Evolutionary conservation across 2,329 filamentous ascomycete genomes (phyloP), one percentile per base, ranked within the genome.

Genomic region (Neonectria faginata): DNA sequence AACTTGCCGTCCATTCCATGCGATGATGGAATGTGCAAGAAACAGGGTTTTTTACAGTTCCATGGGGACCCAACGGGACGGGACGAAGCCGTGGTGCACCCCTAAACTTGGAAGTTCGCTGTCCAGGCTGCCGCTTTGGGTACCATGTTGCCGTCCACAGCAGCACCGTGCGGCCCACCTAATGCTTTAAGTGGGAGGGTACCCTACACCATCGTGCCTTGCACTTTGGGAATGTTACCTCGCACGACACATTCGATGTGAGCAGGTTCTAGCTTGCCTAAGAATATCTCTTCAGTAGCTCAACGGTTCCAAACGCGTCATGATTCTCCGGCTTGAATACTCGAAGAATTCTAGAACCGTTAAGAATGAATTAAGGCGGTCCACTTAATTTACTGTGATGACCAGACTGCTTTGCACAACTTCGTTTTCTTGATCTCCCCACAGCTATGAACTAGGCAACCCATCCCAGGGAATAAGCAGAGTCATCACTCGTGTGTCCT

Each of bases 31-130:
- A 50, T 18, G 25, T 29, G 45, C 45, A 33, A 51, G n/a, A 20
- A 51, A 20, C 29, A 51, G 18, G 48, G 48, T 33, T 51, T 51
- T 27, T 51, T 51, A 18, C 27, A 33, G 6, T 39, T 36, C 14
- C 12, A 16, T 33, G 14, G 11, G 45, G 18, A 18, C 10, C n/a
- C 29, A 12, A 10, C 48, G 48, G 48, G 48, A 51, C 48, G 48
- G 48, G 48, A 51, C 48, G 48, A 51, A 33, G 48, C 48, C 27
- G 48, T 11, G 25, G 45, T 36, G 48, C 48, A 20, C 16, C 29
- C 48, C 29, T 33, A 51, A 51, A 20, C 48, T 20, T 18, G 27
- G 27, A 42, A 42, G n/a, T 5, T 11, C 48, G 11, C 25, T 12
- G 16, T 27, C 16, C n/a, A 31, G 16, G 10, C 25, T 27, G 27